Base-by-base conservation (phyloP, 1,139 yeast genomes). In the Spencermartinsiella ligniputridi region DNA sequence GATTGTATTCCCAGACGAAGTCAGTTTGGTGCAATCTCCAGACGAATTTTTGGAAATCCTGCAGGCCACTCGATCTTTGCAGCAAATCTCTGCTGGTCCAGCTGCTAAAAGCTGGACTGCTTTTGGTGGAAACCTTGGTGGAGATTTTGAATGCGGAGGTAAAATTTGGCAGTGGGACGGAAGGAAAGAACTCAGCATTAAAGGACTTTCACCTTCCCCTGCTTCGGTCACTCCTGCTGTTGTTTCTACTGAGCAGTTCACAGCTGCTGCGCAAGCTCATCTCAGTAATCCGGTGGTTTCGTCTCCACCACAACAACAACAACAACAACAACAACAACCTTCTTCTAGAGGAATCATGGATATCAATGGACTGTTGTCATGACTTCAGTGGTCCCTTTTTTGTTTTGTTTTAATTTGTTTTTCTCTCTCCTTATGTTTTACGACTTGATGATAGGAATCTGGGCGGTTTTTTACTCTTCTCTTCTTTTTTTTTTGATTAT, bases 91-190 rank as follows among this genome's bases (percentile, higher is more conserved):
- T 2, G 57, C 61, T 3, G 65, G 62, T 24, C 40, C 45, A 3
- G 50, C 47, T 19, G 63, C 63, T 3, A 50, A 56, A 3, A 42
- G 54, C 18, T 52, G 56, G 60, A 45, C 53, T 19, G 42, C 47
- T 16, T 46, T 42, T 20, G 35, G 42, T 15, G 35, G 41, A 18
- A 39, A 35, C 16, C 30, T 30, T 24, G 66, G 63, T 24, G 67
- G 67, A 13, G 66, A 60, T 34, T 67, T 67, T 48, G 71, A 67
- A 48, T 64, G 62, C 41, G 69, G 61, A n/a, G 72, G 71, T 4
- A 59, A 59, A 35, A 51, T 58, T 22, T 68, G 69, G 64, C 44
- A 51, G 20, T 68, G 72, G 72, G 72, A 68, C 39, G 72, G 72
- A 22, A 55, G 55, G 25, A 53, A 58, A 35, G 47, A 52, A 33